phyloP scores from a whole-genome alignment of 495 filamentous ascomycete species.

The Lophiotrema nucula region DNA sequence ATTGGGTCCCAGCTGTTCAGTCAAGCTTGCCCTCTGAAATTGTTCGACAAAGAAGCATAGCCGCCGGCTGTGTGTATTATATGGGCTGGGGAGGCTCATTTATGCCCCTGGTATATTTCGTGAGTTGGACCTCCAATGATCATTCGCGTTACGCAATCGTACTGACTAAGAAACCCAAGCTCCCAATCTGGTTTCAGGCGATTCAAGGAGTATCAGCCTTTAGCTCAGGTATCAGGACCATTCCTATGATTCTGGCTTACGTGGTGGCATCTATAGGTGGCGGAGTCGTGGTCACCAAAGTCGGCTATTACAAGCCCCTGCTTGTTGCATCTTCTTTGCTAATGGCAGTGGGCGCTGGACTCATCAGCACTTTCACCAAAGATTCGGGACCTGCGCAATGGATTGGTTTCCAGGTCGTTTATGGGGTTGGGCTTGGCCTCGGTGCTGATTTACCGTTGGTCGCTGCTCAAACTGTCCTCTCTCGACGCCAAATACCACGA shows the following conservation, averaged over 20 bases:
- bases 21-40: too few relatives aligned
- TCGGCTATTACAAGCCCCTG: constrained; percentile 19
- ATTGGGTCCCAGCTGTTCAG: too few relatives aligned
- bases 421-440: constrained; percentile 10
- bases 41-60: too few relatives aligned
- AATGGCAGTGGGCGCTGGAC: constrained; percentile 25
- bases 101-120: too few relatives aligned
- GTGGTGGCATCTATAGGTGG: constrained; percentile 46
- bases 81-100: too few relatives aligned
- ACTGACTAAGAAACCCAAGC: too few relatives aligned
- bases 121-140: too few relatives aligned
- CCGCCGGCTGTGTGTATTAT: too few relatives aligned
- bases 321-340: constrained; percentile 12
- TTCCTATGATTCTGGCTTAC: constrained; percentile 25
- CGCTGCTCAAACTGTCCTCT: constrained; percentile 6
- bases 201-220: constrained; percentile 62
- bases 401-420: constrained; percentile 23
- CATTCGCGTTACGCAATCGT: too few relatives aligned
- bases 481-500: not conserved
- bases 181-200: constrained; percentile 24
- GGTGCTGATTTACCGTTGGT: constrained; percentile 1
- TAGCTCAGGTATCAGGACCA: constrained; percentile 55
- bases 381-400: constrained; percentile 1
- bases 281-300: not conserved
- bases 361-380: constrained; percentile 1